Percentiles rank a stretch among this genome's conserved stretches.
phyloP scores from a whole-genome alignment of 805 yeast species.

The Ogataea trehaloabstinens region DNA sequence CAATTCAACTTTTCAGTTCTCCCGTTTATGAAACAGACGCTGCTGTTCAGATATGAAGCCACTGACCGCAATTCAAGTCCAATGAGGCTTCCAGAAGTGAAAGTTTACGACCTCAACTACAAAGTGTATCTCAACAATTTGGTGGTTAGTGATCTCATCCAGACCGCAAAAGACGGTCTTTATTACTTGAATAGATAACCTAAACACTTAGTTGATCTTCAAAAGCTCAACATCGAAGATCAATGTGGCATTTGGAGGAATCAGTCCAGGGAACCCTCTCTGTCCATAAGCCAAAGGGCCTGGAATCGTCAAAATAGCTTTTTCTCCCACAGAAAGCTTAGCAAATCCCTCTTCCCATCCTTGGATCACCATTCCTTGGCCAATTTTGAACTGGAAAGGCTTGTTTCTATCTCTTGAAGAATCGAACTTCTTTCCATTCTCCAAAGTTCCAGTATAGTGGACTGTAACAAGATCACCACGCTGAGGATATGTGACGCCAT shows the following conservation, averaged over 20 bases:
- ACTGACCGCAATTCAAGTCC: constrained; percentile 12
- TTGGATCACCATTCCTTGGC: constrained; percentile 93
- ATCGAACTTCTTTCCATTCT: constrained; percentile 94
- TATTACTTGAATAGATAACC: constrained; percentile 11
- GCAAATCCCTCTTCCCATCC: constrained; percentile 98
- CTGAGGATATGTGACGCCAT: constrained; percentile 83
- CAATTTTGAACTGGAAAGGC: constrained; percentile 92
- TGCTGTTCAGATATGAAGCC: constrained; percentile 40
- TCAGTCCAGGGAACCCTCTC: constrained; percentile 94
- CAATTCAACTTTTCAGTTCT: constrained; percentile 48
- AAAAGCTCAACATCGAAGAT: constrained; percentile 78
- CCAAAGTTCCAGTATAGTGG: constrained; percentile 94
- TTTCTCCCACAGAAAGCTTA: constrained; percentile 86
- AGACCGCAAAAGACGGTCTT: constrained; percentile 29
- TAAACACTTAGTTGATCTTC: constrained; percentile 43
- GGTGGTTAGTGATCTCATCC: constrained; percentile 35
- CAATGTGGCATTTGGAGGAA: constrained; percentile 95
- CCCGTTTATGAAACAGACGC: constrained; percentile 54
- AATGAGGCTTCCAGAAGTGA: constrained; percentile 55
- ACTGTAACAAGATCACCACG: constrained; percentile 87
- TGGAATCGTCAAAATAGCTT: constrained; percentile 89
- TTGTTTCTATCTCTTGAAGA: constrained; percentile 92
- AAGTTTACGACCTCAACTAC: constrained; percentile 66
- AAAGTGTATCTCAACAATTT: constrained; percentile 58
- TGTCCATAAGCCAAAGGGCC: constrained; percentile 91